A percentile compares a stretch with the other conserved stretches of the same genome.
Evolutionary conservation across 208 protist genomes (phyloP).

Genomic region (Trichomonas gallinae): DNA sequence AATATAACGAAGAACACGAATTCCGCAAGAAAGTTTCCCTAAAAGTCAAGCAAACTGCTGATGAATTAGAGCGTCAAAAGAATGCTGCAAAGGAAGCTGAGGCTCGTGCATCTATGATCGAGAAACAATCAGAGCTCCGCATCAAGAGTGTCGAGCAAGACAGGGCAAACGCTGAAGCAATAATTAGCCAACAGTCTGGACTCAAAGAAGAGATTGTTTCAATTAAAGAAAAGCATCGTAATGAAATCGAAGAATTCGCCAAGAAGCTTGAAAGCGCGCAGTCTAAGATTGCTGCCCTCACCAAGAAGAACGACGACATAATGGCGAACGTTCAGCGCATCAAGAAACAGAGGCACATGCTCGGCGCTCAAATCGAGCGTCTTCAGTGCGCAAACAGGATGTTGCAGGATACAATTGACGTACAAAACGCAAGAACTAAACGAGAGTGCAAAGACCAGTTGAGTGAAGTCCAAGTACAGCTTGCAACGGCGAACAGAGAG

Average conservation of each 20-base stretch:
- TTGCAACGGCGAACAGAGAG: neutral
- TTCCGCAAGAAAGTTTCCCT: neutral
- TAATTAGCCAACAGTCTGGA: neutral
- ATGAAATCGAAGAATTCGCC: neutral
- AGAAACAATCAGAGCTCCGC: neutral
- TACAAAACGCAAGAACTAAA: neutral
- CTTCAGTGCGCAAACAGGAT: neutral
- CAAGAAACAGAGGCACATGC: neutral
- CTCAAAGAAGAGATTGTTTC: neutral
- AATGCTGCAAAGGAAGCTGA: neutral
- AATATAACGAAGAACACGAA: neutral
- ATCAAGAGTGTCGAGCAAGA: neutral
- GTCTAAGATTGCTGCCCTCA: neutral
- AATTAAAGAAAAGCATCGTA: neutral
- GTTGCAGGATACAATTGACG: neutral
- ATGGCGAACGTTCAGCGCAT: neutral
- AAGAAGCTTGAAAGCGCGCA: neutral
- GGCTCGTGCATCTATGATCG: neutral
- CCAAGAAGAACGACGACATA: neutral
- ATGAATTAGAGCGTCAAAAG: neutral
- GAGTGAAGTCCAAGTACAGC: neutral
- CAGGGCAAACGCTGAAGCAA: neutral
- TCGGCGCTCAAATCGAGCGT: neutral
- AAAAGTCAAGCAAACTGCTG: neutral
- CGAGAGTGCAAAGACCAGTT: neutral